These are phyloP conservation scores for Phytophthora foliorum DNA, from an alignment of 352 stramenopile species.

Conservation along the genomic window DNA sequence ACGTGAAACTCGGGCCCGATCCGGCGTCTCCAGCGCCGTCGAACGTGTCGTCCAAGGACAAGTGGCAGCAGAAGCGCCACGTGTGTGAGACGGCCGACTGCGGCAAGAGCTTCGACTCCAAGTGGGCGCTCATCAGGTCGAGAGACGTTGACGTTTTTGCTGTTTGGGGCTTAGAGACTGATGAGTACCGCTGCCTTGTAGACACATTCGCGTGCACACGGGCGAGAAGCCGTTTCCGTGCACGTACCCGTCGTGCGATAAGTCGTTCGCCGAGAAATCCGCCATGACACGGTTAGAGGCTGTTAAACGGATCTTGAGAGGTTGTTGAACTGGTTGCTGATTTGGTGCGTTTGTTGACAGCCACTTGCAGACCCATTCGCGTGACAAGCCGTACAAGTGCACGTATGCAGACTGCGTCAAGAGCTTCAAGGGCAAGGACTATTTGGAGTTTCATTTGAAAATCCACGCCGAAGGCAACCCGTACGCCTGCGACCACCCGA, in stretches of 20 bases:
- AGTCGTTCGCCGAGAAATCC: constrained; percentile 91
- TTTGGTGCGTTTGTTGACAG: constrained; percentile 32
- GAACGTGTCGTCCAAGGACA: constrained; percentile 59
- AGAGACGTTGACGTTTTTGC: constrained; percentile 12
- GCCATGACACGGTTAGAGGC: constrained; percentile 73
- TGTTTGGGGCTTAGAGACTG: constrained; percentile 1
- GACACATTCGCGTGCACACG: constrained; percentile 90
- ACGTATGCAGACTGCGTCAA: constrained; percentile 88
- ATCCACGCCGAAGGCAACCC: constrained; percentile 85
- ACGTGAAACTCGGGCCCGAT: constrained; percentile 19
- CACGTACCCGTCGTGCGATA: constrained; percentile 85
- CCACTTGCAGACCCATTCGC: constrained; percentile 88
- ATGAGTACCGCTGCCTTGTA: constrained; percentile 33
- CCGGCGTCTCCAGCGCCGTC: constrained; percentile 46
- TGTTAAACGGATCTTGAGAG: constrained; percentile 26
- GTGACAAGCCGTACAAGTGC: constrained; percentile 89
- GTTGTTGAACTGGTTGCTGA: constrained; percentile 11
- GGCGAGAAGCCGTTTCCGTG: constrained; percentile 91
- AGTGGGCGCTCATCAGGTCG: constrained; percentile 85
- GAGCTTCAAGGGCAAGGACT: constrained; percentile 91
- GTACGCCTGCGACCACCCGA: constrained; percentile 84
- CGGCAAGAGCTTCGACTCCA: constrained; percentile 89
- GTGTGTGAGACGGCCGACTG: constrained; percentile 73
- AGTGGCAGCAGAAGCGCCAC: constrained; percentile 79
- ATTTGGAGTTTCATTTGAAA: constrained; percentile 89